phyloP scores from a whole-genome alignment of 176 grass and related monocot species.

The Oryza punctata region DNA sequence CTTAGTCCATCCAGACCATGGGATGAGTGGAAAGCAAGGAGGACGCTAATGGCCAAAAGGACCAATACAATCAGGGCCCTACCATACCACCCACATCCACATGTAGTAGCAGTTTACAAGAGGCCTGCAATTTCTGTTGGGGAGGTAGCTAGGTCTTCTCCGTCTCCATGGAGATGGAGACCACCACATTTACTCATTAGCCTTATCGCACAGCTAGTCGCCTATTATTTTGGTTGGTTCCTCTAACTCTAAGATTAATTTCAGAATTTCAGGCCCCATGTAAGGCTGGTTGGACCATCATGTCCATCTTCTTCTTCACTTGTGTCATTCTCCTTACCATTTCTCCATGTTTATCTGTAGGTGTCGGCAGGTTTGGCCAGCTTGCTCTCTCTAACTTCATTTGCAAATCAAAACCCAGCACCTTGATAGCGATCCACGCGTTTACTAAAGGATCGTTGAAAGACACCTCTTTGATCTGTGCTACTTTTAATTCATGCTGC shows the following conservation, averaged over 20 bases:
- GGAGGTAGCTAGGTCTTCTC: neutral
- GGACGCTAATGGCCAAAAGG: neutral
- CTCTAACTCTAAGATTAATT: neutral
- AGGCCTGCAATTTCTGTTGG: neutral
- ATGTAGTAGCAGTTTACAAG: neutral
- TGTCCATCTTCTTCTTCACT: neutral
- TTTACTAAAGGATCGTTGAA: neutral
- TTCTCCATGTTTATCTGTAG: neutral
- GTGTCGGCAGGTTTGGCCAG: slow-evolving; percentile 32
- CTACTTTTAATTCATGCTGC: neutral
- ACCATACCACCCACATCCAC: neutral
- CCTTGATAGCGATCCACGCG: neutral
- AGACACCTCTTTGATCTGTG: neutral
- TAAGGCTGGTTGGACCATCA: neutral
- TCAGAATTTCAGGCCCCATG: neutral
- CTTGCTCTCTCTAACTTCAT: neutral
- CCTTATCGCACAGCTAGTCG: neutral
- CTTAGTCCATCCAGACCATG: neutral
- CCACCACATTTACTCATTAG: neutral
- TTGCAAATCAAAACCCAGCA: neutral
- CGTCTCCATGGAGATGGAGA: neutral
- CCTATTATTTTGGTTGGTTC: neutral
- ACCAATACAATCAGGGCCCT: neutral
- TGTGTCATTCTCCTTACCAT: neutral
- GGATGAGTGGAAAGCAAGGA: neutral